Evolutionary conservation across 208 protist species (phyloP), one percentile per base, ranked within the genome.

Genomic region (Crithidia acanthocephali): DNA sequence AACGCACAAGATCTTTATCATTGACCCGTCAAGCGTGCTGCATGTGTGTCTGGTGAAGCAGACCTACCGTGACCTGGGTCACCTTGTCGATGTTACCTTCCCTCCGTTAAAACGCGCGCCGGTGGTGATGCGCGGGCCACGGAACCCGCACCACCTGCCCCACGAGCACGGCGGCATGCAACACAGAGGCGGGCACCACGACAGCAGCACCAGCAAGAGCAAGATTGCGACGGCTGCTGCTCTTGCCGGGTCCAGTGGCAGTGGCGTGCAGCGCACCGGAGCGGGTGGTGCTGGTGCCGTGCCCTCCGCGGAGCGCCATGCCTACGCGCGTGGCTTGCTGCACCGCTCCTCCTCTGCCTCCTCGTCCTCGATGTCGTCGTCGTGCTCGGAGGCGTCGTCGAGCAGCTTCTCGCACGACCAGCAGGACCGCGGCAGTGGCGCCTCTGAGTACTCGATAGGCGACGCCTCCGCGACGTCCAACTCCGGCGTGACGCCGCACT

Each of bases 1-100:
- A n/a, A 64, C 72, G 57, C 84, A 92, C 68, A 87, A 86, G 58
- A 93, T 95, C 37, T 97, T 96, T 56, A 91, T 97, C 40, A 94
- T 98, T 30, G 90, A 97, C 69, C 73, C 87, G 1, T 79, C 86
- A 1, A 93, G 89, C 58, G 79, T 85, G 25, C 74, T 97, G 42
- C 79, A 92, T 53, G 86, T 96, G 23, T 91, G 83, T 50, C 75
- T 88, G 25, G 84, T 95, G 45, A 81, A 81, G 69, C 80, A 88
- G 58, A 92, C 87, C 8, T 97, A 95, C 70, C 77, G 78, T 7
- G 88, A 92, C 66, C 71, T 97, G 30, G 76, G 85, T 15, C 77
- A 94, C 40, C 79, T 95, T 3, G 89, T 95, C 6, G 91, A 97
- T 71, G 78, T 92, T 2, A 90, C 82, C 2, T 97, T 97, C 57